Evolutionary conservation across 768 basidiomycete species (phyloP).

Genomic region (Phlebiopsis gigantea): DNA sequence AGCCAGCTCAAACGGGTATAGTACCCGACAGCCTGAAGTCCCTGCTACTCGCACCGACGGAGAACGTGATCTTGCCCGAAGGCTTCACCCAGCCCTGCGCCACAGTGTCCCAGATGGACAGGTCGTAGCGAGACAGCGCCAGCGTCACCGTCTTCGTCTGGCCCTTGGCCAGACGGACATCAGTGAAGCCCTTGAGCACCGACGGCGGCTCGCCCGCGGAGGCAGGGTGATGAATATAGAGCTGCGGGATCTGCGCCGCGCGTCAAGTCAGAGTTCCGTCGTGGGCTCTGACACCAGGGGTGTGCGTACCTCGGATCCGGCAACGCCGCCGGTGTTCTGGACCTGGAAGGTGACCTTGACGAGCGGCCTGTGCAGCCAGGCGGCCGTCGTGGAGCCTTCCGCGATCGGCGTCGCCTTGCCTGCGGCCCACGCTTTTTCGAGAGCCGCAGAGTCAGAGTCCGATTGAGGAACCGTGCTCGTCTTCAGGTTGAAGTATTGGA

Average conservation of each 20-base stretch:
- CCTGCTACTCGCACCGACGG: constrained; percentile 66
- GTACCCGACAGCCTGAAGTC: constrained; percentile 50
- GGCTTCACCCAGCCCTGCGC: constrained; percentile 75
- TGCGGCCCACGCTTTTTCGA: constrained; percentile 50
- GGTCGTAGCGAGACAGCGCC: constrained; percentile 59
- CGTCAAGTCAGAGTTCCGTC: not conserved
- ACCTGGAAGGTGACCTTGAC: constrained; percentile 61
- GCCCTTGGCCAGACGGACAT: constrained; percentile 46
- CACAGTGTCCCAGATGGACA: constrained; percentile 72
- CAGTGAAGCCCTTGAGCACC: constrained; percentile 61
- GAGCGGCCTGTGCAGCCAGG: constrained; percentile 68
- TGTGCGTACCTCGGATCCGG: constrained; percentile 58
- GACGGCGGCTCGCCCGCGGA: constrained; percentile 67
- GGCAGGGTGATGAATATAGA: constrained; percentile 66
- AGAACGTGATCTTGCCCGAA: constrained; percentile 52
- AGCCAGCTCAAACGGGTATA: constrained; percentile 19
- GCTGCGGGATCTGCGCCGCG: constrained; percentile 54
- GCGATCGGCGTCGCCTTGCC: constrained; percentile 50
- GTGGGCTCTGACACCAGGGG: not conserved
- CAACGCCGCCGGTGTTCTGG: constrained; percentile 54
- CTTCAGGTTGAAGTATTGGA: constrained; percentile 59
- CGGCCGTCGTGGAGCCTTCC: constrained; percentile 54
- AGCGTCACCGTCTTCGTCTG: constrained; percentile 44
- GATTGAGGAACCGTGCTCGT: constrained; percentile 35
- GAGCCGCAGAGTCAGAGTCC: constrained; percentile 34